Evolutionary conservation across 768 basidiomycete genomes (phyloP), one percentile per base, ranked within the genome.

Genomic region (Lyophyllum decastes): DNA sequence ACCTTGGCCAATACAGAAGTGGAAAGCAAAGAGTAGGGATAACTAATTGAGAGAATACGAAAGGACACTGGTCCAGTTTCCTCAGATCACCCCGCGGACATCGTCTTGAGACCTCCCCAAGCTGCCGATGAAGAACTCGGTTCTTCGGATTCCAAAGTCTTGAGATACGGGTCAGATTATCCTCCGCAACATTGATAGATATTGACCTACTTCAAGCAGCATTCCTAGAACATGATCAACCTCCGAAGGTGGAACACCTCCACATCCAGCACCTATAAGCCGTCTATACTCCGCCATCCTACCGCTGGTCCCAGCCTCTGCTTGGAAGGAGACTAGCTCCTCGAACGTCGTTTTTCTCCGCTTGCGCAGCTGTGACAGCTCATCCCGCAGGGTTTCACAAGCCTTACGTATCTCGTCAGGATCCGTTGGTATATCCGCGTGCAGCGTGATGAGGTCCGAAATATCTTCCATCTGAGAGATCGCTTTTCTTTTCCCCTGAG

Each of bases 221-320:
- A 91, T 89, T 24, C 85, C 86, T 58, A 97, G 78, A 4, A 95
- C 88, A 58, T 84, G 83, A 66, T 98, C 95, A 35, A 98, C 90
- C 60, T 98, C 95, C n/a, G 85, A 78, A 1, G 90, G 85, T 2
- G 89, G 83, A 27, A 95, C 82, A 0, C 92, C 90, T 22, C 94
- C 94, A 74, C 93, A 96, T 0, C 93, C 95, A 16, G 93, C 88
- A 30, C 90, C 89, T 65, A 99, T 95, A 51, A 99, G 72, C 60
- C 88, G 80, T 64, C 95, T 78, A 70, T 98, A 99, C 62, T 95
- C 90, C 4, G 83, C 80, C 87, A 98, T 95, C 60, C 88, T 81
- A 40, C 91, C 92, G 27, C 89, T 87, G 0, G 95, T 97, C 4
- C 95, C 95, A 0, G 91, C 88, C 72, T 95, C 93, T 19, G 92